Evolutionary conservation across 2,329 filamentous ascomycete species (phyloP), one percentile per base, ranked within the genome.

Genomic region (Cladophialophora exuberans): DNA sequence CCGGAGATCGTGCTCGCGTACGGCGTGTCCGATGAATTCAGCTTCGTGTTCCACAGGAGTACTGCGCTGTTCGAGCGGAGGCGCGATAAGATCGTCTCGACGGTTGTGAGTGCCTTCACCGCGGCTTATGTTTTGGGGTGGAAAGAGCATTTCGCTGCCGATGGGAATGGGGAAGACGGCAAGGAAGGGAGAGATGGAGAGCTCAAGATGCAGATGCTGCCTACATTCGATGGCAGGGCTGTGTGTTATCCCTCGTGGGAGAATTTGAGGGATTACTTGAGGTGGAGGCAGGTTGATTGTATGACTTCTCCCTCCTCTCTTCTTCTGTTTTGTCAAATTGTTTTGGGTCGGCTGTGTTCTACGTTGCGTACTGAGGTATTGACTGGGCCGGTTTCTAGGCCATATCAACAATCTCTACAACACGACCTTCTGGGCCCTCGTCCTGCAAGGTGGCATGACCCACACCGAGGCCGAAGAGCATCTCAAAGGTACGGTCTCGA

Each of bases 391-490:
- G 15, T n/a, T 30, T 43, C 9, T 56, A 93, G 89, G 89, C 62
- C 94, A 99, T 70, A 96, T 99, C 65, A 99, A 99, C 72, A 99
- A 99, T 67, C 82, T 99, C 3, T 99, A 97, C 73, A 99, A 99
- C 70, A 99, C 94, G 0, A 90, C 90, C 0, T 97, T 97, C 71
- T 99, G 94, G 94, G 79, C 87, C 1, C 77, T 99, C 65, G 87
- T 97, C 18, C 84, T 90, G 61, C 77, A 84, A 43, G 92, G 89
- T 2, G 88, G 87, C 0, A 81, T 94, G 76, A 85, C 83, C 48
- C 82, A 84, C 25, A 87, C 85, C 46, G 87, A 90, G 55, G 94
- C 94, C 0, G 93, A 97, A 69, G 82, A 87, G 66, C 82, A 83
- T 56, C 80, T 99, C 39, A 86, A 89, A 64, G 92, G 93, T 2